A percentile compares a stretch with the other conserved stretches of the same genome.
These are phyloP conservation scores for Trypanosoma congolense DNA, from an alignment of 208 protist species.

Conservation along the genomic window DNA sequence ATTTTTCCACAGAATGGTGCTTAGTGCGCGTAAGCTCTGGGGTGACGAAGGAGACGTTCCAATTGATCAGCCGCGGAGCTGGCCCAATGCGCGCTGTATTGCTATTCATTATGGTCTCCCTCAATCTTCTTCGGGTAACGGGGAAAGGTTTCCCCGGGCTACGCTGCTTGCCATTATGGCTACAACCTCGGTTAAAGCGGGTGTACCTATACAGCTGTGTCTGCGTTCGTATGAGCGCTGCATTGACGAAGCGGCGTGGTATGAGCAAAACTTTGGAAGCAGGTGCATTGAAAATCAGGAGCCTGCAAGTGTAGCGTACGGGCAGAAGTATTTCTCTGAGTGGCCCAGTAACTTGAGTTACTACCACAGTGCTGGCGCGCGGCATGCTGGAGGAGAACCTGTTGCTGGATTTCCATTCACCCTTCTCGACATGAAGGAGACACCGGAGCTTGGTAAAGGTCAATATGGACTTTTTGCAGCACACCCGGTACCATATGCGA, in stretches of 20 bases:
- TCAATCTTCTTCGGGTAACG: neutral
- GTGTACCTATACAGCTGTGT: constrained; percentile 48
- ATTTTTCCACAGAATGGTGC: constrained; percentile 59
- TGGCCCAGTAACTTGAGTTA: constrained; percentile 57
- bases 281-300: neutral
- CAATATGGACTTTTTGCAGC: constrained; percentile 63
- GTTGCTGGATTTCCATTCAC: constrained; percentile 75
- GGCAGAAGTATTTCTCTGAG: constrained; percentile 37
- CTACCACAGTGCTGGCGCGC: constrained; percentile 72
- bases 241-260: constrained; percentile 72
- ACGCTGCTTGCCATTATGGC: constrained; percentile 64
- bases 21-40: constrained; percentile 20
- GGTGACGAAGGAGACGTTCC: constrained; percentile 2
- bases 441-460: constrained; percentile 51
- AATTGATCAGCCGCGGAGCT: constrained; percentile 20
- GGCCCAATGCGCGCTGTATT: constrained; percentile 77
- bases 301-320: constrained; percentile 29
- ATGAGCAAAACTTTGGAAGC: constrained; percentile 41
- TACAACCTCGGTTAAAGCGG: constrained; percentile 47
- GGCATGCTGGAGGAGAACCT: constrained; percentile 39
- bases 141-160: constrained; percentile 31
- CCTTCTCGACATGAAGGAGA: constrained; percentile 42
- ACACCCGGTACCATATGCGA: constrained; percentile 62
- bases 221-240: constrained; percentile 81
- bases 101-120: constrained; percentile 74